Percentiles rank a stretch among this genome's conserved stretches.
Conservation (phyloP, 306 rosid genomes). For the Abrus precatorius region DNA sequence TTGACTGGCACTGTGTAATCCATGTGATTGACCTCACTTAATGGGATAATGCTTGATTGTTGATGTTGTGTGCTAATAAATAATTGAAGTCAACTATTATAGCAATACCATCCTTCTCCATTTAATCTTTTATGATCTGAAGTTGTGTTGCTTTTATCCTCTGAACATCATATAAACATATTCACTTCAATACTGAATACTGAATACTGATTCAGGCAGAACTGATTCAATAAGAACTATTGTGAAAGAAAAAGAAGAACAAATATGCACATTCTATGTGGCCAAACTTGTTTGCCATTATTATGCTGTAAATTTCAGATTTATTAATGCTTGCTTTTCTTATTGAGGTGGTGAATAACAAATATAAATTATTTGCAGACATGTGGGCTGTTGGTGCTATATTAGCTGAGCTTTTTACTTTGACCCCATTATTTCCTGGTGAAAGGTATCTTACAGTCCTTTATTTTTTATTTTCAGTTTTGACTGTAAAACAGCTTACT, state of each 20-base stretch:
- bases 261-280: constrained; percentile 19
- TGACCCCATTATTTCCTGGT: constrained; percentile 87
- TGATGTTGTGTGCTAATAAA: not conserved
- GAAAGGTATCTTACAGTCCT: constrained; percentile 69
- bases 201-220: not conserved
- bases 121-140: not conserved
- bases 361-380: constrained; percentile 60
- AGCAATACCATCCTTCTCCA: not conserved
- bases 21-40: too few species aligned
- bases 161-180: not conserved
- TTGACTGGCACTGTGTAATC: too few species aligned
- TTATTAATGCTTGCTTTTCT: constrained; percentile 43
- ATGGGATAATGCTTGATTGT: too few species aligned
- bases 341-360: constrained; percentile 51
- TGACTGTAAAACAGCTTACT: constrained; percentile 35
- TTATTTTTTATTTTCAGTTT: constrained; percentile 17
- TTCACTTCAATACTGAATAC: not conserved
- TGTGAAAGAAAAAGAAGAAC: not conserved
- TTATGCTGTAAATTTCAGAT: constrained; percentile 32
- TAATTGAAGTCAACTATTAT: not conserved
- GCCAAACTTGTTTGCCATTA: constrained; percentile 39
- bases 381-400: constrained; percentile 96
- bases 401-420: constrained; percentile 86
- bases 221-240: not conserved
- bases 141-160: not conserved